Percentiles rank a stretch among this genome's conserved stretches.
Evolutionary conservation across 306 rosid genomes (phyloP).

Genomic region (Echinosophora koreensis): DNA sequence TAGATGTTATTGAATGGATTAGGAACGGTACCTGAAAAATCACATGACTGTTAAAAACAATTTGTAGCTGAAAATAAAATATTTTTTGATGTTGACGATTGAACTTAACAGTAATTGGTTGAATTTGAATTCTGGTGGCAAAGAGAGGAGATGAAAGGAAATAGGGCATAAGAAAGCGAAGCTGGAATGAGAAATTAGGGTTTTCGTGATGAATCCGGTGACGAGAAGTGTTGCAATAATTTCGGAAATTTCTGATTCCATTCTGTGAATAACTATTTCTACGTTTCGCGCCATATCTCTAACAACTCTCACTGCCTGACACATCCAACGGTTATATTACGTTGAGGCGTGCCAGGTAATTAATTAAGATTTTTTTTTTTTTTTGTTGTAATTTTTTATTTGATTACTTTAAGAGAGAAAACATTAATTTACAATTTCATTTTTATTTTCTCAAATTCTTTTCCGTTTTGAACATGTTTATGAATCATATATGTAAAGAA

Average conservation of each 20-base stretch:
- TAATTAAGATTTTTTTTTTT: neutral
- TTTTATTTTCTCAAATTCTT: too few relatives aligned
- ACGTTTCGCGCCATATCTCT: constrained; percentile 44
- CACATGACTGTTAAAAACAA: constrained; percentile 9
- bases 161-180: neutral
- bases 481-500: neutral
- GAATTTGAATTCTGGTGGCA: constrained; percentile 1
- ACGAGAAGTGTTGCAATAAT: constrained; percentile 52
- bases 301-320: neutral
- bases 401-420: neutral
- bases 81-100: neutral
- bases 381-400: neutral
- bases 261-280: constrained; percentile 39
- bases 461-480: neutral
- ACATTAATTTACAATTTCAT: too few relatives aligned
- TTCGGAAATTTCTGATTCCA: constrained; percentile 49
- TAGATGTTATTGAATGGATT: neutral
- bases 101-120: neutral
- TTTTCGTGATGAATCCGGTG: constrained; percentile 40
- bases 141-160: neutral
- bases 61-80: constrained; percentile 3
- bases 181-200: constrained; percentile 52
- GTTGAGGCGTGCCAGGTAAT: neutral
- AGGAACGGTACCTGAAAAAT: constrained; percentile 37
- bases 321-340: neutral